Evolutionary conservation across 176 grass and related monocot species (phyloP), one percentile per base, ranked within the genome.

Genomic region (Carex myosuroides): DNA sequence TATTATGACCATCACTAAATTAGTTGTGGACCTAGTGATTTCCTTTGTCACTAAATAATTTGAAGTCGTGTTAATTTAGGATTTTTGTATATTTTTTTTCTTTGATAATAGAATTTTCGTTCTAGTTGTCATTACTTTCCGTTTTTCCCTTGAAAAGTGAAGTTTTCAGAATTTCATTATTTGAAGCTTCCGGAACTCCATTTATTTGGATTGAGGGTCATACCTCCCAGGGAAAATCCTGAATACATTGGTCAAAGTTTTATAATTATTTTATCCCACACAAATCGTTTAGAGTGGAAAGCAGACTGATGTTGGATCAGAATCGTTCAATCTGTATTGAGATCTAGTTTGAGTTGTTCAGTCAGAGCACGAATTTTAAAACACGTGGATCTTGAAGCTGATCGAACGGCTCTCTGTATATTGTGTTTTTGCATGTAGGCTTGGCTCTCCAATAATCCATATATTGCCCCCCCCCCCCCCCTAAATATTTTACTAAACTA

Each of bases 11-110:
- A 88, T 93, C 56, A 99, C 96, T 46, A 99, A 99, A 83, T 84
- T 95, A 92, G 91, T 95, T 70, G 96, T 95, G 76, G 96, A 99
- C 73, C 88, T 91, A 41, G 93, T 99, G 96, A 89, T 99, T 82
- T 99, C 91, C 46, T 95, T 99, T 86, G 93, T 99, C 87, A 93
- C 93, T 99, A 90, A 60, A 41, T 13, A 12, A 7, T 35, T 76
- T 55, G 13, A 84, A 55, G 68, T 30, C 48, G 66, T 13, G 1
- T 64, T 11, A 60, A n/a, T 75, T 18, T 17, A 24, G 1, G 80
- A 6, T 22, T 11, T 41, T 41, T 8, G 4, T 65, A 6, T 76
- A 62, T 35, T 35, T 35, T 44, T 44, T 58, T 18, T 64, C 33
- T 17, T 37, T 83, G 24, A 60, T 37, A 21, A 63, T 48, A 68